Evolutionary conservation across 2,329 filamentous ascomycete genomes (phyloP).

Genomic region (Fusarium beomiforme): DNA sequence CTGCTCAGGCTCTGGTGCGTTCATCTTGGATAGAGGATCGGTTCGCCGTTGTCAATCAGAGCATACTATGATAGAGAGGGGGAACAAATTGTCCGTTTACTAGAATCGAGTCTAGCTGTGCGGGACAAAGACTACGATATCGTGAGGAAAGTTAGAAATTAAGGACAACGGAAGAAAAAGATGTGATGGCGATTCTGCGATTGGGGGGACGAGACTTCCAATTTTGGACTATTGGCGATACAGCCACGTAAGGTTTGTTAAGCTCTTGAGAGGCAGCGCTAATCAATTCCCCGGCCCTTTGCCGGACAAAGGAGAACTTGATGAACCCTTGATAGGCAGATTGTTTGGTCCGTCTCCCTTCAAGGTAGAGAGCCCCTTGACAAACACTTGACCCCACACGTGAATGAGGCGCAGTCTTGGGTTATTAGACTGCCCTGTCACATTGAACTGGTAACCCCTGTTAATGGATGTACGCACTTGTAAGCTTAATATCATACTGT

Average conservation of each 20-base stretch:
- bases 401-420: conserved; percentile 30
- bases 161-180: conserved; percentile 5
- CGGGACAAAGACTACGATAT: conserved; percentile 4
- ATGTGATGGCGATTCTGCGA: conserved; percentile 22
- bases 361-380: no score
- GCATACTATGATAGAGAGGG: neutral
- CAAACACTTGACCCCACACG: conserved; percentile 33
- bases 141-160: conserved; percentile 2
- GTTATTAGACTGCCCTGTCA: neutral
- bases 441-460: conserved; percentile 9
- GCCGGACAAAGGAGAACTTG: conserved; percentile 24
- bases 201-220: conserved; percentile 4
- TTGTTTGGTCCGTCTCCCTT: conserved; percentile 28
- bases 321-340: conserved; percentile 17
- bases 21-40: conserved; percentile 66
- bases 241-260: conserved; percentile 40
- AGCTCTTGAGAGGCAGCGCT: neutral
- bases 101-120: neutral
- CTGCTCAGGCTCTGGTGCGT: conserved; percentile 85
- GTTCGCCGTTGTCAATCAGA: conserved; percentile 13
- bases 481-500: neutral
- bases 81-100: neutral
- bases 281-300: conserved; percentile 35
- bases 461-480: neutral
- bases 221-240: conserved; percentile 37